phyloP scores from a whole-genome alignment of 805 yeast genomes.

The Candida jianshihensis region DNA sequence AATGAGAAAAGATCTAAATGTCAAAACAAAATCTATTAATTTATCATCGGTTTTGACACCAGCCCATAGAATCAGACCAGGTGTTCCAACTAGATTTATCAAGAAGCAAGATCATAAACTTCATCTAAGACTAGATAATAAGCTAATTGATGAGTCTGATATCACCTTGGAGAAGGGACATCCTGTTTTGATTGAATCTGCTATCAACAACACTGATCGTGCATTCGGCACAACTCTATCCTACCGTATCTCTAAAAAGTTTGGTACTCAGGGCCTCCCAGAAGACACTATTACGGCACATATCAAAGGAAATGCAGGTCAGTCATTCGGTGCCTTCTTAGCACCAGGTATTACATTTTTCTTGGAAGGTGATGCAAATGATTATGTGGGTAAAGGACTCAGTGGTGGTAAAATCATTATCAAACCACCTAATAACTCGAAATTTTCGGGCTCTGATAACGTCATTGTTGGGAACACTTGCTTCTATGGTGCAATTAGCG shows the following conservation, averaged over 20 bases:
- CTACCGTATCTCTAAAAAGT: slow-evolving; percentile 85
- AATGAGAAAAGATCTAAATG: slow-evolving; percentile 81
- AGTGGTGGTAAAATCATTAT: slow-evolving; percentile 93
- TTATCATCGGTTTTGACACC: slow-evolving; percentile 93
- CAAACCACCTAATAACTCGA: slow-evolving; percentile 81
- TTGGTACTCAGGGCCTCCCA: slow-evolving; percentile 91
- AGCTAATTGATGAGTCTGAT: slow-evolving; percentile 93
- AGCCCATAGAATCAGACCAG: slow-evolving; percentile 93
- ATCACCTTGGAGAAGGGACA: slow-evolving; percentile 92
- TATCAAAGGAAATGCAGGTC: slow-evolving; percentile 92
- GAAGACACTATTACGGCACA: slow-evolving; percentile 94
- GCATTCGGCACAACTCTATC: slow-evolving; percentile 93
- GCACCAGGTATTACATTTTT: slow-evolving; percentile 95
- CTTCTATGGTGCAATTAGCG: slow-evolving; percentile 95
- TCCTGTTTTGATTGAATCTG: slow-evolving; percentile 90
- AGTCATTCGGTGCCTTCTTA: slow-evolving; percentile 95
- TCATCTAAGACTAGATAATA: slow-evolving; percentile 91
- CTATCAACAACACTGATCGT: slow-evolving; percentile 93
- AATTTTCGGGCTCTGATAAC: slow-evolving; percentile 91
- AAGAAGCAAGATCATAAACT: slow-evolving; percentile 91
- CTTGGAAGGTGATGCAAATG: slow-evolving; percentile 96
- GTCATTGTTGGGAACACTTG: slow-evolving; percentile 96
- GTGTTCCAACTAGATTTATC: slow-evolving; percentile 88
- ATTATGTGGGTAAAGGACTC: slow-evolving; percentile 95
- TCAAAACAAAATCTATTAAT: slow-evolving; percentile 88